Percentiles rank a stretch among this genome's conserved stretches.
phyloP scores from a whole-genome alignment of 805 yeast genomes.

The Spathaspora boniae region DNA sequence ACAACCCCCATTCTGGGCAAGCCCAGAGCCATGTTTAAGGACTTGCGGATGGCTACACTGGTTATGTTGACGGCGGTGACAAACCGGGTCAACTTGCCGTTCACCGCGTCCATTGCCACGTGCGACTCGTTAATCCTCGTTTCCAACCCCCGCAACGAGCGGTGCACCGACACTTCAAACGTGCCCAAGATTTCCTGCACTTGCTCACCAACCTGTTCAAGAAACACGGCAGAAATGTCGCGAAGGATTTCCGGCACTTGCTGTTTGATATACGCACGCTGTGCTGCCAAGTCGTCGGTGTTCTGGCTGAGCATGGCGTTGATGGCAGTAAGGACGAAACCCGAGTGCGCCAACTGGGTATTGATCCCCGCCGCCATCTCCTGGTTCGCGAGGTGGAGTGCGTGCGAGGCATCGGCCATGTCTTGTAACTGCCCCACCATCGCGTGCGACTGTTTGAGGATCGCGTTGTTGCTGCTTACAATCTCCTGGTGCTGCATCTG shows the following conservation, averaged over 20 bases:
- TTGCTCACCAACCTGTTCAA: not conserved
- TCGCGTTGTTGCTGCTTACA: not conserved
- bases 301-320: not conserved
- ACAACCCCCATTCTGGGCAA: too few relatives aligned
- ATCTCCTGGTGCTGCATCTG: slow-evolving; percentile 5
- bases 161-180: slow-evolving; percentile 6
- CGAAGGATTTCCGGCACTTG: slow-evolving; percentile 2
- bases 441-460: slow-evolving; percentile 2
- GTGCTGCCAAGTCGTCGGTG: not conserved
- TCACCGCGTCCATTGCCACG: not conserved
- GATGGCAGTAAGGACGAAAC: not conserved
- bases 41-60: too few relatives aligned
- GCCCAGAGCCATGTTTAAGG: too few relatives aligned
- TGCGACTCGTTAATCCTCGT: slow-evolving; percentile 4
- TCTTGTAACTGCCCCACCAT: not conserved
- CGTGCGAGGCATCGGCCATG: not conserved
- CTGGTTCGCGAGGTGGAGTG: not conserved
- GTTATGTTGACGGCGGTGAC: too few relatives aligned
- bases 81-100: slow-evolving; percentile 3
- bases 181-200: slow-evolving; percentile 3
- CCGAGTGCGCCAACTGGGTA: slow-evolving; percentile 1
- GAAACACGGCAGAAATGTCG: not conserved
- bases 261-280: not conserved
- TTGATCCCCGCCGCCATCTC: not conserved
- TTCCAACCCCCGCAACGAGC: slow-evolving; percentile 4